These are phyloP conservation scores for Hypoxylon sp. DNA, from an alignment of 2,329 filamentous ascomycete species.

Conservation along the genomic window DNA sequence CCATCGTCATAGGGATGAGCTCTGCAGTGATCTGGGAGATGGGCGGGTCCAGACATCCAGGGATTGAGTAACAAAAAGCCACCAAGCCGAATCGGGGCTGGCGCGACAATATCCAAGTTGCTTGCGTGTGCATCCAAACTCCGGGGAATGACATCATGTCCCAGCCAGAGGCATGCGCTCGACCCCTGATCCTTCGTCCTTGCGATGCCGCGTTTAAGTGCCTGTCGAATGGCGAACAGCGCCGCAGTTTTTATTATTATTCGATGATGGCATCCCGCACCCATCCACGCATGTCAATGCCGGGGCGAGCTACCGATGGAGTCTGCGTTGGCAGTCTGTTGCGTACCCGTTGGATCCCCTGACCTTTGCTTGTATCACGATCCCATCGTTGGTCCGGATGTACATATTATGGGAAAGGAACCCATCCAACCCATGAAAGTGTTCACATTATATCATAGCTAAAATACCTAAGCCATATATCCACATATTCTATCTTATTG, in stretches of 20 bases:
- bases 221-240: constrained; percentile 15
- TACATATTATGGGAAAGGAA: constrained; percentile 13
- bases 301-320: neutral
- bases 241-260: constrained; percentile 7
- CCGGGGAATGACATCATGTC: constrained; percentile 38
- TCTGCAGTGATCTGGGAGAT: neutral
- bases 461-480: constrained; percentile 2
- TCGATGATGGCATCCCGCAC: constrained; percentile 42
- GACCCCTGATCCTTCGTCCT: constrained; percentile 28
- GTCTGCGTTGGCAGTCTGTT: constrained; percentile 4
- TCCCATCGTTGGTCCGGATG: constrained; percentile 3
- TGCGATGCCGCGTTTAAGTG: neutral
- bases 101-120: neutral
- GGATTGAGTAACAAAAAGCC: constrained; percentile 9
- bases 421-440: neutral
- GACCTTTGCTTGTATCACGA: constrained; percentile 30
- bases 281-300: constrained; percentile 23
- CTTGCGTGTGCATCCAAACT: neutral
- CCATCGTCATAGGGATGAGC: constrained; percentile 29
- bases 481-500: neutral
- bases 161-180: constrained; percentile 4
- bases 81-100: constrained; percentile 30
- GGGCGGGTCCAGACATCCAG: neutral
- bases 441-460: neutral
- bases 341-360: constrained; percentile 8